Evolutionary conservation across 805 yeast species (phyloP).

Genomic region (Schizosaccharomyces pombe): DNA sequence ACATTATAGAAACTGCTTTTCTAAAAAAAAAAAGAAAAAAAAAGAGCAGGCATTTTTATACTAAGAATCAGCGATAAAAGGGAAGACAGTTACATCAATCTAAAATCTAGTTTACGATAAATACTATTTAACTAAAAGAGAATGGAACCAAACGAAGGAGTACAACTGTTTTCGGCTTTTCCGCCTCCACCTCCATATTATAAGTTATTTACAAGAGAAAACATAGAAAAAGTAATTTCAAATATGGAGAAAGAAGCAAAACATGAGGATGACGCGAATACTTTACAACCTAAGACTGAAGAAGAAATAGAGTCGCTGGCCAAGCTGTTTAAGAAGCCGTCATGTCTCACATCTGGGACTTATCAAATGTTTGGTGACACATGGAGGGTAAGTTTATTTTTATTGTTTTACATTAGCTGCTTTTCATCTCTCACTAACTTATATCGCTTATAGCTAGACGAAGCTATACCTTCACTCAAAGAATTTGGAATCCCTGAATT

Average conservation of each 20-base stretch:
- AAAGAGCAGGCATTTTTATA: too few relatives aligned
- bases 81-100: too few relatives aligned
- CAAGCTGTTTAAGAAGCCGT: slow-evolving; percentile 19
- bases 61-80: too few relatives aligned
- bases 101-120: not conserved
- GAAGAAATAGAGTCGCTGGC: slow-evolving; percentile 10
- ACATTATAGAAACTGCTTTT: too few relatives aligned
- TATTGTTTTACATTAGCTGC: not conserved
- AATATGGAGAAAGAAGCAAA: not conserved
- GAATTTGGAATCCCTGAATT: slow-evolving; percentile 61
- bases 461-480: slow-evolving; percentile 49
- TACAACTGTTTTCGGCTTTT: slow-evolving; percentile 40
- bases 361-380: slow-evolving; percentile 76
- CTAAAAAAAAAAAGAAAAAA: too few relatives aligned
- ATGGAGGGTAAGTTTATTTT: slow-evolving; percentile 31
- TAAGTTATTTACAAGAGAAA: slow-evolving; percentile 36
- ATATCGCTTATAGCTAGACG: slow-evolving; percentile 19
- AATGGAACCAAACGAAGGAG: slow-evolving; percentile 3
- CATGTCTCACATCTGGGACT: slow-evolving; percentile 24
- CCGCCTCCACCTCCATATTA: slow-evolving; percentile 85
- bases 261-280: not conserved
- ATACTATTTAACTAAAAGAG: not conserved
- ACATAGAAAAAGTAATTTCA: slow-evolving; percentile 13
- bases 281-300: not conserved
- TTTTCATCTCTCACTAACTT: not conserved